Evolutionary conservation across 345 rosid species (phyloP).

Genomic region (Arabidopsis arenosa): DNA sequence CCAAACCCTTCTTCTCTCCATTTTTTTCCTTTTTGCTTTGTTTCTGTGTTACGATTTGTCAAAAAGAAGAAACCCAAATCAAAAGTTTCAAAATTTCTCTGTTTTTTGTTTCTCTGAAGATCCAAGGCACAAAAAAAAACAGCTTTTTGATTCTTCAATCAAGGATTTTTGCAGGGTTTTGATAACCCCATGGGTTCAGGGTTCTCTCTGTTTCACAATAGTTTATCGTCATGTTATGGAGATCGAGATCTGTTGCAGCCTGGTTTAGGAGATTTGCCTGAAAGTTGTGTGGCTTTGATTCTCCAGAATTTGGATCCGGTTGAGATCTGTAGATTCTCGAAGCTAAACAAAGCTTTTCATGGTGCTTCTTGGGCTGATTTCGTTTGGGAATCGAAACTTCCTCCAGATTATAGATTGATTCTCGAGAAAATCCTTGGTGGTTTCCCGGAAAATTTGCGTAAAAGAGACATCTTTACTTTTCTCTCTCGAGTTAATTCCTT

Average conservation of each 20-base stretch:
- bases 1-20: constrained; percentile 37
- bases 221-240: constrained; percentile 30
- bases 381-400: constrained; percentile 95
- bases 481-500: constrained; percentile 67
- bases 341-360: constrained; percentile 76
- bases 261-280: constrained; percentile 81
- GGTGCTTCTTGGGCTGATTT: constrained; percentile 96
- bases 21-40: constrained; percentile 3
- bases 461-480: constrained; percentile 70
- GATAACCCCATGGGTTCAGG: constrained; percentile 66
- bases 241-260: constrained; percentile 41
- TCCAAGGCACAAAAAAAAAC: background rate
- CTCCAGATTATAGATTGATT: constrained; percentile 62
- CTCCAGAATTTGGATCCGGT: constrained; percentile 72
- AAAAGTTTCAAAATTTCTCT: constrained; percentile 17
- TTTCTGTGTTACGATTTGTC: constrained; percentile 23
- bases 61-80: constrained; percentile 24
- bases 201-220: constrained; percentile 50
- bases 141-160: background rate
- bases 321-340: constrained; percentile 79
- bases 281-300: constrained; percentile 76
- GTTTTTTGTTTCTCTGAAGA: background rate
- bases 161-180: constrained; percentile 10
- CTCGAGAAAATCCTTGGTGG: constrained; percentile 59
- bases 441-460: constrained; percentile 51